A percentile compares a stretch with the other conserved stretches of the same genome.
Conservation (phyloP, 768 basidiomycete species). For the Serendipita sp. region DNA sequence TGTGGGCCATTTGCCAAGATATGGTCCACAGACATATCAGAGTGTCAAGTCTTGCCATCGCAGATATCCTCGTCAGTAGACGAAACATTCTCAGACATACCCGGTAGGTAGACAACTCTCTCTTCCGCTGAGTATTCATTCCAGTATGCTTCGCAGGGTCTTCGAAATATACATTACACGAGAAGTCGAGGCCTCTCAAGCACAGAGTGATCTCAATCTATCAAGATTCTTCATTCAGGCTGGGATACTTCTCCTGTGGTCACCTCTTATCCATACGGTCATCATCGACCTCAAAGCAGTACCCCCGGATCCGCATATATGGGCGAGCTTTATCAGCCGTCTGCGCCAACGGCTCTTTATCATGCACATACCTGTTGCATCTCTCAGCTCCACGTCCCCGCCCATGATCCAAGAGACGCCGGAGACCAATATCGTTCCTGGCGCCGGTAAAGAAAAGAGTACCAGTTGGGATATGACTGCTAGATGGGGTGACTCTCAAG, state of each 20-base stretch:
- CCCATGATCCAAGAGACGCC: background rate
- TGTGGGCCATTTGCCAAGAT: background rate
- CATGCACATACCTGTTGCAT: background rate
- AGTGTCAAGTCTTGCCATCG: background rate
- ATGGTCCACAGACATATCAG: background rate
- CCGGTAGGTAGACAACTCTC: background rate
- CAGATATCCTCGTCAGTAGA: background rate
- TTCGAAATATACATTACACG: slow-evolving; percentile 1
- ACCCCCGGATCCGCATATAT: background rate
- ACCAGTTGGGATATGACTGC: background rate
- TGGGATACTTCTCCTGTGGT: background rate
- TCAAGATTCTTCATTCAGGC: slow-evolving; percentile 1
- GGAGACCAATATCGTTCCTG: background rate
- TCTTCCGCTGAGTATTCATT: background rate
- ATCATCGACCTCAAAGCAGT: background rate
- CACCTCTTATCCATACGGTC: background rate
- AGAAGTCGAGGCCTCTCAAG: background rate
- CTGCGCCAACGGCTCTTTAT: background rate
- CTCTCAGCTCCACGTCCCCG: background rate
- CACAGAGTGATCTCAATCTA: slow-evolving; percentile 1
- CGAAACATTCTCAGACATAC: background rate
- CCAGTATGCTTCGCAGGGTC: background rate
- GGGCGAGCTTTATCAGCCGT: slow-evolving; percentile 4
- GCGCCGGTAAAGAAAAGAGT: background rate
- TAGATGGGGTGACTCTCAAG: background rate